These are phyloP conservation scores for Arctium minus DNA, from an alignment of 129 eudicot genomes.

Conservation along the genomic window DNA sequence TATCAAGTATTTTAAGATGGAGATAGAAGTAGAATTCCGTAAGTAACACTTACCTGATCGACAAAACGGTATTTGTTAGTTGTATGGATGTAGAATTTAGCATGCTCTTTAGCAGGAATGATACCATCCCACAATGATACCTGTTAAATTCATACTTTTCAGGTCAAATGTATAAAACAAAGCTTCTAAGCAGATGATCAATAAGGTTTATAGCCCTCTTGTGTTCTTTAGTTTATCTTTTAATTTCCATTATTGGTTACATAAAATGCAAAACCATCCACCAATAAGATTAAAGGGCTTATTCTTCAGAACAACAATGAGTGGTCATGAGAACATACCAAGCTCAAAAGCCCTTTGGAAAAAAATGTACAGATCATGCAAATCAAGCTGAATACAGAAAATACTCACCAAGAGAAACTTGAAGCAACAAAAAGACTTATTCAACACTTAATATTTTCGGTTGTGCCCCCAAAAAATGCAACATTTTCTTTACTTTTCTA, in stretches of 20 bases:
- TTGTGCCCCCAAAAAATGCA: not conserved
- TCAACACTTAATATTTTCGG: not conserved
- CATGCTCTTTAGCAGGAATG: slow-evolving; percentile 67
- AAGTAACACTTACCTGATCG: slow-evolving; percentile 56
- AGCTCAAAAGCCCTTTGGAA: too few species aligned
- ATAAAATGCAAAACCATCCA: too few species aligned
- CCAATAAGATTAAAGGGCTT: too few species aligned
- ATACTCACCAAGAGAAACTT: not conserved
- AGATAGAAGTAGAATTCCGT: not conserved
- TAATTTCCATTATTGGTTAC: too few species aligned
- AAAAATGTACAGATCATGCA: too few species aligned
- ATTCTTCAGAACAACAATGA: too few species aligned
- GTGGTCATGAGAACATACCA: too few species aligned
- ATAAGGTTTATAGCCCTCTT: not conserved
- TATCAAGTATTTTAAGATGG: not conserved
- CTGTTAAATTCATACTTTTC: slow-evolving; percentile 30
- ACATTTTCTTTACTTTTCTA: not conserved
- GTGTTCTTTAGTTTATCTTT: too few species aligned
- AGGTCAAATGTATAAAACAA: not conserved
- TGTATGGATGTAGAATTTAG: slow-evolving; percentile 62
- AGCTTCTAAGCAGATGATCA: too few species aligned
- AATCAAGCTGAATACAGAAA: not conserved
- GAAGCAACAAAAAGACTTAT: not conserved
- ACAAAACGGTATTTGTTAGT: slow-evolving; percentile 82
- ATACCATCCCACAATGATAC: slow-evolving; percentile 78